Conservation (phyloP, 2,329 filamentous ascomycete species). For the Neofusicoccum parvum region DNA sequence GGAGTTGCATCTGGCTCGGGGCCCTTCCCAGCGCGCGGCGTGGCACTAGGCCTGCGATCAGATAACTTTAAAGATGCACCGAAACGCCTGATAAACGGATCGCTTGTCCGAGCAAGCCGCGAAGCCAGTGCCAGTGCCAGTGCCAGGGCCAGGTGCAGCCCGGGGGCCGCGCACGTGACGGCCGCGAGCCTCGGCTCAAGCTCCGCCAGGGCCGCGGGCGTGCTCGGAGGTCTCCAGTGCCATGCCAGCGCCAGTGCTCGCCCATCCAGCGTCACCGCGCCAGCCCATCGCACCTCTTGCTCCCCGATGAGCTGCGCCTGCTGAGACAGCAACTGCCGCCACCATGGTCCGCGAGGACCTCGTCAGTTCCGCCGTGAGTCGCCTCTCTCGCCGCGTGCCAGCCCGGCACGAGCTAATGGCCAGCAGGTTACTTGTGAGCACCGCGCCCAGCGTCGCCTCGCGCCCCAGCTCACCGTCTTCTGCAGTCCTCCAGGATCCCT, state of each 20-base stretch:
- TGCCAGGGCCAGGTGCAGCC: no score
- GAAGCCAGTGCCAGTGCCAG: no score
- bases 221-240: not conserved
- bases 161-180: not conserved
- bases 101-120: not conserved
- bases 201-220: not conserved
- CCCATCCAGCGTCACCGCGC: not conserved
- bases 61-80: not conserved
- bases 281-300: not conserved
- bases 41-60: not conserved
- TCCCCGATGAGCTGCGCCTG: slow-evolving; percentile 7
- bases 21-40: no score
- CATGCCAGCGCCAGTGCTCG: not conserved
- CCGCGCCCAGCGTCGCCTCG: not conserved
- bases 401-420: slow-evolving; percentile 25
- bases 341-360: slow-evolving; percentile 95
- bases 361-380: slow-evolving; percentile 70
- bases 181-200: slow-evolving; percentile 1
- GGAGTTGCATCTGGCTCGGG: not conserved
- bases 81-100: not conserved
- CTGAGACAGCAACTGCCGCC: slow-evolving; percentile 23
- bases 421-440: slow-evolving; percentile 56
- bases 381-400: not conserved
- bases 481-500: slow-evolving; percentile 89
- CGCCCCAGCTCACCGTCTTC: slow-evolving; percentile 16